Conservation (phyloP, 2,329 filamentous ascomycete species). For the Pyrenochaeta sp. region DNA sequence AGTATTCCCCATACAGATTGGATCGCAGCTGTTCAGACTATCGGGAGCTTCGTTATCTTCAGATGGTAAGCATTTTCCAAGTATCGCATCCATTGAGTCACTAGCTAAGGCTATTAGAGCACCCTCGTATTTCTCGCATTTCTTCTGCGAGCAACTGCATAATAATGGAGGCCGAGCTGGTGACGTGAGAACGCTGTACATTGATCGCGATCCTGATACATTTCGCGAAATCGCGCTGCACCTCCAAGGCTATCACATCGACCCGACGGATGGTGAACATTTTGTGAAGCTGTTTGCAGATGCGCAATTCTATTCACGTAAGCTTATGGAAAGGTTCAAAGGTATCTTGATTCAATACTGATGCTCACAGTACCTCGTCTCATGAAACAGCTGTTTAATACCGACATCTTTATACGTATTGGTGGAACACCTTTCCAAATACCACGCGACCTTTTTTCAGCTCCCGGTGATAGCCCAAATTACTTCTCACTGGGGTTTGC, state of each 20-base stretch:
- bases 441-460: conserved; percentile 83
- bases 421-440: conserved; percentile 89
- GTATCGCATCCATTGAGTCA: neutral
- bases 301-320: conserved; percentile 91
- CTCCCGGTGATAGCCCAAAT: conserved; percentile 90
- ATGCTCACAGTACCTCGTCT: conserved; percentile 76
- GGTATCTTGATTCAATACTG: conserved; percentile 10
- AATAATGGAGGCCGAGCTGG: conserved; percentile 67
- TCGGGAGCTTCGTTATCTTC: conserved; percentile 76
- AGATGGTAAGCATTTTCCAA: conserved; percentile 65
- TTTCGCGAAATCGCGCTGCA: conserved; percentile 91
- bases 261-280: conserved; percentile 81
- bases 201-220: conserved; percentile 89
- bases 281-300: conserved; percentile 94
- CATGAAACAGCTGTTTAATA: conserved; percentile 89
- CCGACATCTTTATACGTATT: conserved; percentile 91
- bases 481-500: conserved; percentile 93
- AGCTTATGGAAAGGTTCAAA: conserved; percentile 38
- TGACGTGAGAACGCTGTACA: conserved; percentile 83
- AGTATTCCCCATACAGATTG: conserved; percentile 76
- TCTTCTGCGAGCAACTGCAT: conserved; percentile 84
- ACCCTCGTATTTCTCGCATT: conserved; percentile 95
- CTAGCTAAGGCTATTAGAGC: conserved; percentile 70
- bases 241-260: conserved; percentile 88
- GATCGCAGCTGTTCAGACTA: conserved; percentile 72